Conservation (phyloP, 2,329 filamentous ascomycete species). For the Stagonosporopsis cucurbitacearum region DNA sequence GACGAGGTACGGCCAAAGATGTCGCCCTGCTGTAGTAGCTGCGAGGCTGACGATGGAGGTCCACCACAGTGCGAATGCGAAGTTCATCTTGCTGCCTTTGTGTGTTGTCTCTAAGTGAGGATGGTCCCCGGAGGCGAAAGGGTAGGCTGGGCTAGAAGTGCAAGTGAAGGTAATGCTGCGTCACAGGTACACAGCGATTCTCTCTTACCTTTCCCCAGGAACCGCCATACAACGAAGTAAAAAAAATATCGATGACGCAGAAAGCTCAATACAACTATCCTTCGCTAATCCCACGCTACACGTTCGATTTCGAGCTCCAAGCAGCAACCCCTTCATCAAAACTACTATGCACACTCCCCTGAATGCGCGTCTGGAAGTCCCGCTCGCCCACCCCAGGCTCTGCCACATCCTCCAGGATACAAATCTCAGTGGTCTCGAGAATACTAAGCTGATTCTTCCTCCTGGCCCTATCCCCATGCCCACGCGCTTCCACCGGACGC, state of each 20-base stretch:
- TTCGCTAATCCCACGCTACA: neutral
- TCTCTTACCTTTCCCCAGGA: neutral
- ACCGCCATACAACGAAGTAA: neutral
- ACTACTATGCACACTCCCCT: neutral
- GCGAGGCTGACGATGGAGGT: too few relatives aligned
- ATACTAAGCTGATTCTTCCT: constrained; percentile 15
- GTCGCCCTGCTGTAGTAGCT: too few relatives aligned
- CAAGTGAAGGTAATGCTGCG: too few relatives aligned
- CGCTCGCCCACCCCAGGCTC: neutral
- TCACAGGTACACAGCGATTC: too few relatives aligned
- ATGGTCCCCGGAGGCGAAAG: too few relatives aligned
- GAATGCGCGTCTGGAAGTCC: neutral
- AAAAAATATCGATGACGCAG: neutral
- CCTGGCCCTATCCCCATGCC: neutral
- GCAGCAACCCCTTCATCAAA: neutral
- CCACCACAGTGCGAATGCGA: too few relatives aligned
- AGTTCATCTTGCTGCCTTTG: too few relatives aligned
- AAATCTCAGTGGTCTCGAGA: constrained; percentile 18
- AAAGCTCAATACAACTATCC: neutral
- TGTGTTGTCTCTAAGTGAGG: too few relatives aligned
- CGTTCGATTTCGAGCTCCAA: neutral
- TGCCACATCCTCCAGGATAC: constrained; percentile 1
- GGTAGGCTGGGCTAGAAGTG: too few relatives aligned
- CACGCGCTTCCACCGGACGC: constrained; percentile 5
- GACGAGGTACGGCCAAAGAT: too few relatives aligned